Base-by-base conservation (phyloP, 2,329 filamentous ascomycete species). In the Orbilia javanica region DNA sequence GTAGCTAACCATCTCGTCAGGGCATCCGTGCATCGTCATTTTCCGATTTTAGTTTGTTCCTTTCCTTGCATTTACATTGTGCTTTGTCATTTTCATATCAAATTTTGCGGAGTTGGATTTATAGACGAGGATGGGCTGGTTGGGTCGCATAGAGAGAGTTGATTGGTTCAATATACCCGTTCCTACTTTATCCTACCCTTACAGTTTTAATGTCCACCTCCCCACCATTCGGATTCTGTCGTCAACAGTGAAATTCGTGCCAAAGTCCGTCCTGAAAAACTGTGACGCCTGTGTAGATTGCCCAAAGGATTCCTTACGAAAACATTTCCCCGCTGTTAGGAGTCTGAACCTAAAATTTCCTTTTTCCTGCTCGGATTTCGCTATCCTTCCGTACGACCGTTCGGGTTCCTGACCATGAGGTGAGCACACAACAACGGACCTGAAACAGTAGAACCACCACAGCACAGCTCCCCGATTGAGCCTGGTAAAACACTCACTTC, bases 141-240 rank as follows among this genome's bases (percentile, higher is more conserved):
- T 77, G 73, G 73, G 73, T 77, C 66, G 73, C 73, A 77, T 77
- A 77, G 73, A 77, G 66, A 77, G 66, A 62, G 73, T 77, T 77
- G 73, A 77, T 77, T 77, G 73, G 73, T 77, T 77, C 73, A 77
- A 77, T 77, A 77, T 77, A 77, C 73, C 73, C 73, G 66, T 77
- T 77, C 73, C 73, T 77, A 77, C 66, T 77, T 77, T 77, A 77
- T 77, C 73, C 73, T 77, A 77, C 73, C 73, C 73, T 77, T 77
- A 77, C 73, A 77, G 66, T 77, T 77, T 77, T 77, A 77, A 77
- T 77, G 73, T 71, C 73, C 73, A 77, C 73, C 73, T 77, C 52
- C 73, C 73, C 73, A 77, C 73, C 73, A 66, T 77, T 71, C 55
- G 66, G 63, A 71, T 50, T 77, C 57, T 18, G 11, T 70, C 57